Base-by-base conservation (phyloP, 1,139 yeast genomes). In the Trichomonascaceae sp. region DNA sequence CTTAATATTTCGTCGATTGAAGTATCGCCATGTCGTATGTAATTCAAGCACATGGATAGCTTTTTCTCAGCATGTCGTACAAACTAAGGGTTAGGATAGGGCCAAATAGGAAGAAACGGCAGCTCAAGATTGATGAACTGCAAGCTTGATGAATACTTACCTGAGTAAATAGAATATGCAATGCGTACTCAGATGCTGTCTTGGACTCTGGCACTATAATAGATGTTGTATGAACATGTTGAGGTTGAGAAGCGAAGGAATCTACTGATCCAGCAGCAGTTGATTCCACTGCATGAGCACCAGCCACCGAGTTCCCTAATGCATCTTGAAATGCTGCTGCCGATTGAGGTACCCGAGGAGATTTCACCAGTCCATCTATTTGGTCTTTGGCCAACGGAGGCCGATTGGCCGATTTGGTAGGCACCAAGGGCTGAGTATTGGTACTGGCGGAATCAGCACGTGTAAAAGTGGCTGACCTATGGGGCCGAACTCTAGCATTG, bases 41-140 rank as follows among this genome's bases (percentile, higher is more conserved):
- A 81, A 41, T 85, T 84, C 47, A 88, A 72, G 64, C 96, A 88
- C 48, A 82, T 65, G 60, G 85, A 86, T 55, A 93, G 75, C 66
- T 91, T 91, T 48, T 90, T 74, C 68, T 95, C 99, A 0, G 98
- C 95, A 63, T 85, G 86, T 58, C 98, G 83, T 10, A 95, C 96
- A 72, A 95, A 93, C 71, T 62, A 15, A 12, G 15, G 38, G 24
- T 27, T 15, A 41, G 61, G 13, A 3, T 17, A 36, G n/a, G 13
- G 41, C 8, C 17, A 36, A 9, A 15, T 5, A 9, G 13, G 17
- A 13, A 6, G n/a, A 17, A 9, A 36, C 7, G 4, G 41, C 8
- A 13, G 9, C 7, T 17, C 27, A 22, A 8, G 27, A 22, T 4
- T 4, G 27, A 4, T 8, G 8, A 4, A 22, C 8, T 22, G 27